Conservation (phyloP, 179 eudicot genomes). For the Pouteria campechiana region DNA sequence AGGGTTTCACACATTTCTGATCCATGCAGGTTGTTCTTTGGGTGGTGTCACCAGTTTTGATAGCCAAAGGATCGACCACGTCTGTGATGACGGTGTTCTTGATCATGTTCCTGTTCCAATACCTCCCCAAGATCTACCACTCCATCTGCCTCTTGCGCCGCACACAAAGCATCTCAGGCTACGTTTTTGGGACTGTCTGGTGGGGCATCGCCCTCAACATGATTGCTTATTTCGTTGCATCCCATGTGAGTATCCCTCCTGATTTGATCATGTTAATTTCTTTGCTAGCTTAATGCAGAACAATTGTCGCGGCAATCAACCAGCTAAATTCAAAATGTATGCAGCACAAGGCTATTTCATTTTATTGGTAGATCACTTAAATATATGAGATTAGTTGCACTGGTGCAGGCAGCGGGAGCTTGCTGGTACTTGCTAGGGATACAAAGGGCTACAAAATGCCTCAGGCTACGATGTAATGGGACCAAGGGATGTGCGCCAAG, state of each 20-base stretch:
- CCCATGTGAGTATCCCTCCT: constrained; percentile 52
- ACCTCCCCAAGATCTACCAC: constrained; percentile 88
- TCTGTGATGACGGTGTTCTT: constrained; percentile 61
- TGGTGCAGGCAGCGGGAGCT: constrained; percentile 96
- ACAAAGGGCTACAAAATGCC: constrained; percentile 75
- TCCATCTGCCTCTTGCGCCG: constrained; percentile 81
- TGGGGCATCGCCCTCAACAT: constrained; percentile 98
- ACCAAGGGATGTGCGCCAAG: constrained; percentile 35
- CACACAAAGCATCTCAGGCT: constrained; percentile 80
- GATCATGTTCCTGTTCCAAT: constrained; percentile 69
- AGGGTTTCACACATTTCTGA: too few species aligned
- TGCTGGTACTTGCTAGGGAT: constrained; percentile 94
- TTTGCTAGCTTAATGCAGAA: too few species aligned
- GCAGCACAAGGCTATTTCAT: too few species aligned
- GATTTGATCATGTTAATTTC: too few species aligned
- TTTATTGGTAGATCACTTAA: background rate
- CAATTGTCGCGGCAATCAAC: too few species aligned
- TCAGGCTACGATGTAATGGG: constrained; percentile 42
- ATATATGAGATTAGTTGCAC: background rate
- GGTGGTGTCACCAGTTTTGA: constrained; percentile 57
- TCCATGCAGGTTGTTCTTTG: constrained; percentile 90
- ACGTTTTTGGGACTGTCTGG: constrained; percentile 93
- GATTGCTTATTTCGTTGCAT: constrained; percentile 90
- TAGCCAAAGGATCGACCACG: constrained; percentile 47
- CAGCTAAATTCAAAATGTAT: too few species aligned